Evolutionary conservation across 2,329 filamentous ascomycete species (phyloP), one percentile per base, ranked within the genome.

Genomic region (Ascochyta koolunga): DNA sequence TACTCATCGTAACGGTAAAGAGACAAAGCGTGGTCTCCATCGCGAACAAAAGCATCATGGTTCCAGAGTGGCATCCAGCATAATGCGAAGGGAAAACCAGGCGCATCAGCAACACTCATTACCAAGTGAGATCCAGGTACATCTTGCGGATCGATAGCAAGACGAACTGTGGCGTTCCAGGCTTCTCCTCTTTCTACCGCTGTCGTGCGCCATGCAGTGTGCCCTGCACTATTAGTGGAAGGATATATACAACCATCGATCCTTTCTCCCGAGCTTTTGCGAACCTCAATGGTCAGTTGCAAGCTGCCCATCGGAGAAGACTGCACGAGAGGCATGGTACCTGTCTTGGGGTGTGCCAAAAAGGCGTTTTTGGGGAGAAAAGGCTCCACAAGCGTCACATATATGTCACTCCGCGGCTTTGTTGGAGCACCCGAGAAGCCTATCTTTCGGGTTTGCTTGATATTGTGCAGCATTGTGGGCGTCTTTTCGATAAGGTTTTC

Each of bases 51-150:
- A 0, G 95, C 93, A 54, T 92, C 87, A 21, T 91, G 86, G 45
- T 93, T 90, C 95, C 96, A 99, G 2, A 99, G 80, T 0, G 95
- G 95, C 79, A 99, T 88, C 82, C 96, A 93, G 13, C 90, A 90
- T 37, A 98, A 82, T 2, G 95, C 93, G 72, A 98, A 97, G 0
- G 95, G 92, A 39, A 91, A 88, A 49, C 89, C 88, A 0, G 93
- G 92, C 44, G 90, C 85, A 76, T 98, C 92, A 8, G 92, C 88
- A 49, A 99, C 79, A 62, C 91, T 93, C 84, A 99, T 89, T 29
- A 96, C 90, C 22, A 98, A 79, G 77, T 99, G 95, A 10, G 90
- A 88, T 19, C 86, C 86, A 2, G 88, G 83, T 0, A 99, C 93
- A 61, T 97, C 89, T 44, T 89, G 83, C 0, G 91, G 87, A 0